Conservation (phyloP, 2,329 filamentous ascomycete species). For the Clonostachys rosea region DNA sequence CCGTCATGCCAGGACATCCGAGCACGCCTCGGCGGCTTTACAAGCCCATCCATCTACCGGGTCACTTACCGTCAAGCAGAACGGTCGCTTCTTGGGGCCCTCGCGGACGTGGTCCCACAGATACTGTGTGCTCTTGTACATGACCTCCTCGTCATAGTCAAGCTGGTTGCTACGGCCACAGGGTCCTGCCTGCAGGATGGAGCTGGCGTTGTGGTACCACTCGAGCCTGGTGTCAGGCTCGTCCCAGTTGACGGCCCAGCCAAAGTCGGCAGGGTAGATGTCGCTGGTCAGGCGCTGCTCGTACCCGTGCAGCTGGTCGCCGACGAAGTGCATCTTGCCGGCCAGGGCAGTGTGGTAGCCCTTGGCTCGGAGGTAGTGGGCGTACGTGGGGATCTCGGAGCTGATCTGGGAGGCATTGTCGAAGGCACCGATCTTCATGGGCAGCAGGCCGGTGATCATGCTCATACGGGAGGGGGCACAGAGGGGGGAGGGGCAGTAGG, state of each 20-base stretch:
- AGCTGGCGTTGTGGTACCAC: slow-evolving; percentile 96
- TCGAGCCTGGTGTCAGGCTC: slow-evolving; percentile 80
- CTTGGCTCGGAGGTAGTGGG: slow-evolving; percentile 79
- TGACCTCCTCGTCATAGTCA: slow-evolving; percentile 94
- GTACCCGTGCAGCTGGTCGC: slow-evolving; percentile 91
- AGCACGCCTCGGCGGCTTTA: too few species aligned
- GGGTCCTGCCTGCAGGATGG: slow-evolving; percentile 82
- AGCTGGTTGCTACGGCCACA: slow-evolving; percentile 92
- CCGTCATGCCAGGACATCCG: too few species aligned
- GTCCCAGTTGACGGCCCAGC: slow-evolving; percentile 96
- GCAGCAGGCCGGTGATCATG: slow-evolving; percentile 88
- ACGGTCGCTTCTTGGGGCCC: slow-evolving; percentile 68
- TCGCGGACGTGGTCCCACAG: slow-evolving; percentile 87
- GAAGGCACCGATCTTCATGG: slow-evolving; percentile 86
- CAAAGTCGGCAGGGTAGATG: slow-evolving; percentile 92
- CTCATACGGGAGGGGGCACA: slow-evolving; percentile 92
- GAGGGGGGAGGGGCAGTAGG: slow-evolving; percentile 90
- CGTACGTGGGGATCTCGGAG: slow-evolving; percentile 84
- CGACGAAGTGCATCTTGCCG: slow-evolving; percentile 97
- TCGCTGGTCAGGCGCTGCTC: slow-evolving; percentile 90
- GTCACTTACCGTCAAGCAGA: slow-evolving; percentile 65
- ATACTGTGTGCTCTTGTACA: slow-evolving; percentile 87
- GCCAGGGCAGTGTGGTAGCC: slow-evolving; percentile 89
- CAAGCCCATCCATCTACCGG: background rate
- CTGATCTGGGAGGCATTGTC: slow-evolving; percentile 86